Base-by-base conservation (phyloP, 2,329 filamentous ascomycete genomes). In the Oidium heveae region DNA sequence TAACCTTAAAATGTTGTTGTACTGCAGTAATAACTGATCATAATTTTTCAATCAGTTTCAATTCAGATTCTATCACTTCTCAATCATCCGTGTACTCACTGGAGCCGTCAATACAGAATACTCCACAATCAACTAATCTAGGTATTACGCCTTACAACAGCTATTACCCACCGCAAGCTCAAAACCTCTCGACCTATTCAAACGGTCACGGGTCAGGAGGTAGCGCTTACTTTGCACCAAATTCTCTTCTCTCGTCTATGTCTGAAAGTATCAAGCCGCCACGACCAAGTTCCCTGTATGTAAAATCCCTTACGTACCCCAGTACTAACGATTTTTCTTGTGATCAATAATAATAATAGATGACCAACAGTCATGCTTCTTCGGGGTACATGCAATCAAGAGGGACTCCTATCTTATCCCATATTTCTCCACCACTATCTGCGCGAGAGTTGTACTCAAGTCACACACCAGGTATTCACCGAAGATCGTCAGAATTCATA, bases 51-150 rank as follows among this genome's bases (percentile, higher is more conserved):
- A 53, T 62, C 59, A 66, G 64, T 61, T 65, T 62, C 58, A 59
- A 54, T 56, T 57, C 61, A 47, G 64, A 66, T 47, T 56, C 62
- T 56, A 63, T 62, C 58, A 62, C 58, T 49, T 61, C 61, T 44
- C 61, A 65, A 37, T 64, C 61, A 60, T 61, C 64, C 61, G 62
- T 64, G 53, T 66, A 65, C 57, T 63, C 62, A 13, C 60, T 63
- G 54, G 63, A 64, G 56, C 59, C 61, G 37, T 56, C 60, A 54
- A 57, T 61, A 59, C 62, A 62, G 55, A 63, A 58, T 54, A 57
- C 59, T 54, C 59, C 60, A 22, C 58, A 61, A 47, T 61, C 62
- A 52, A 62, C 62, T 32, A 60, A 57, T 7, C 58, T 65, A 57
- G 52, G 59, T 28, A 64, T 60, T 52, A 58, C 62, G 22, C 60